phyloP scores from a whole-genome alignment of 2,329 filamentous ascomycete species.

The Microsporum audouinii region DNA sequence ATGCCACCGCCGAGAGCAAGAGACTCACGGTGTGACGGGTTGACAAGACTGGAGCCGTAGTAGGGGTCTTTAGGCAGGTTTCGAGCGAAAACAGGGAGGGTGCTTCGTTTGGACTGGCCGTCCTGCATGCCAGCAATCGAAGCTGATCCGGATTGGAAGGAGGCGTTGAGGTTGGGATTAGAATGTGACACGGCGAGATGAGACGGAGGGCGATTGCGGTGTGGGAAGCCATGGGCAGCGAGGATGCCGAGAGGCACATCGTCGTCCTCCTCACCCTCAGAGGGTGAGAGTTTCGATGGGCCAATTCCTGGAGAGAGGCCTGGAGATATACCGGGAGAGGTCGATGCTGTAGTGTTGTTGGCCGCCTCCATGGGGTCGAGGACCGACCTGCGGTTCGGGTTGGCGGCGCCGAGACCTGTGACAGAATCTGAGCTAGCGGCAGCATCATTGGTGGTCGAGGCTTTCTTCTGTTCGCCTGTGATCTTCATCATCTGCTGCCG shows the following conservation, averaged over 20 bases:
- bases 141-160: constrained; percentile 43
- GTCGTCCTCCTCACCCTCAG: constrained; percentile 63
- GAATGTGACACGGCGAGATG: constrained; percentile 54
- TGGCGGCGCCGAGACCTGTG: constrained; percentile 41
- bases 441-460: constrained; percentile 41
- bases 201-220: constrained; percentile 61
- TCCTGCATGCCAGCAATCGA: constrained; percentile 44
- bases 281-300: constrained; percentile 28
- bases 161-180: constrained; percentile 58
- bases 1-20: constrained; percentile 55
- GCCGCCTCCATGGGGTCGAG: constrained; percentile 11
- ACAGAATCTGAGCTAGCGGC: constrained; percentile 29
- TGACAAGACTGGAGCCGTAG: constrained; percentile 64
- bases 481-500: constrained; percentile 96
- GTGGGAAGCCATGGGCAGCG: constrained; percentile 78
- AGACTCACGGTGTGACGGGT: constrained; percentile 60
- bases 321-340: neutral
- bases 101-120: constrained; percentile 32
- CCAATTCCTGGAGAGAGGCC: neutral
- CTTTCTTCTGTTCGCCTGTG: constrained; percentile 52
- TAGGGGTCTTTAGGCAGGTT: constrained; percentile 78
- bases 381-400: constrained; percentile 25
- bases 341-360: neutral
- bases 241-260: constrained; percentile 78
- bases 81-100: constrained; percentile 69